Conservation (phyloP, 2,329 filamentous ascomycete species). For the Microcera coccophila region DNA sequence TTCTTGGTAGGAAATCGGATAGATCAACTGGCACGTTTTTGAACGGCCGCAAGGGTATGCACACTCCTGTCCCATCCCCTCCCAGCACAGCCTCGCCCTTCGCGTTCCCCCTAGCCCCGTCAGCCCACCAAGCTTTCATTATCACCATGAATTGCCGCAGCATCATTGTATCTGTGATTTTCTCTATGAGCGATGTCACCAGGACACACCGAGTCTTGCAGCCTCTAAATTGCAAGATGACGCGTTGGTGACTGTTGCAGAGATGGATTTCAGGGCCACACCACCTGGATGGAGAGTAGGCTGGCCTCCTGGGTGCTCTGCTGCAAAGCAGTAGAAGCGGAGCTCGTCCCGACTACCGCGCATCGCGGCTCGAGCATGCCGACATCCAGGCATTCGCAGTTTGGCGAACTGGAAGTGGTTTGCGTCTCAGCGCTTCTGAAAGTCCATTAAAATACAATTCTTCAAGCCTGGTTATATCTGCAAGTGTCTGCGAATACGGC, state of each 20-base stretch:
- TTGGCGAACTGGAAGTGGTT: constrained; percentile 20
- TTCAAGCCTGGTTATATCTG: constrained; percentile 3
- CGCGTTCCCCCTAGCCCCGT: constrained; percentile 18
- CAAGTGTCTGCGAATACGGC: background rate
- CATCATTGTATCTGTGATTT: constrained; percentile 31
- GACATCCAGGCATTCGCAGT: constrained; percentile 21
- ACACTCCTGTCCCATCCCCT: constrained; percentile 20
- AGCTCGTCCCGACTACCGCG: no score
- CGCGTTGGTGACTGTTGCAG: constrained; percentile 22
- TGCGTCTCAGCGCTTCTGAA: constrained; percentile 19
- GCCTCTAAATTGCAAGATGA: constrained; percentile 29
- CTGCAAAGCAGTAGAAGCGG: constrained; percentile 19
- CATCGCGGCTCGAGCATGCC: no score
- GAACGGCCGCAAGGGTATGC: constrained; percentile 33
- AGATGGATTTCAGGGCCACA: constrained; percentile 24
- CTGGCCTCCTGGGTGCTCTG: constrained; percentile 12
- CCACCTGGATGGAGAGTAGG: background rate
- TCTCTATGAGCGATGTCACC: constrained; percentile 27
- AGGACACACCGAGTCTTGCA: constrained; percentile 22
- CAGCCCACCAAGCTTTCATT: constrained; percentile 3
- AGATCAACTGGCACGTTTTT: constrained; percentile 19
- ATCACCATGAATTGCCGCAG: constrained; percentile 25
- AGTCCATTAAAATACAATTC: constrained; percentile 22
- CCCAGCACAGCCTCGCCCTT: constrained; percentile 6
- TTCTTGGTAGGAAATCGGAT: constrained; percentile 26